phyloP scores from a whole-genome alignment of 2,329 filamentous ascomycete species.

The Colletotrichum filicis region DNA sequence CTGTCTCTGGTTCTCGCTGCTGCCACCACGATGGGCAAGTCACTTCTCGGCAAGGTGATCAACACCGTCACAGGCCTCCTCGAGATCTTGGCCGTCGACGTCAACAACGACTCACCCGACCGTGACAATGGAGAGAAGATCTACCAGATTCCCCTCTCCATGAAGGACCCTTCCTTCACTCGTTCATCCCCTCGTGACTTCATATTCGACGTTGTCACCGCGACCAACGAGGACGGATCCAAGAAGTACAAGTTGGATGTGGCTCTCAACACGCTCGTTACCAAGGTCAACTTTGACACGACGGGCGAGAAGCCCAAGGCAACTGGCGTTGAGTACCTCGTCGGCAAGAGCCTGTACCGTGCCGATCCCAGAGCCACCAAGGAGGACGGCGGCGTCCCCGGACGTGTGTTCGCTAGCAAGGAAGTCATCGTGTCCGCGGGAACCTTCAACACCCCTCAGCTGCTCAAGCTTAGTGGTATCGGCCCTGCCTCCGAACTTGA shows the following conservation, averaged over 20 bases:
- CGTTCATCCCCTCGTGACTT: slow-evolving; percentile 58
- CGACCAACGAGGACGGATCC: slow-evolving; percentile 48
- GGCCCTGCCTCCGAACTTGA: slow-evolving; percentile 54
- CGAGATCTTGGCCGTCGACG: slow-evolving; percentile 8
- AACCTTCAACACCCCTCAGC: slow-evolving; percentile 60
- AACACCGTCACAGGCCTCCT: slow-evolving; percentile 5
- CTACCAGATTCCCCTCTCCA: slow-evolving; percentile 57
- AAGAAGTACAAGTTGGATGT: slow-evolving; percentile 50
- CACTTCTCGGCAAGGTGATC: slow-evolving; percentile 1
- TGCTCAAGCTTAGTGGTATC: slow-evolving; percentile 59
- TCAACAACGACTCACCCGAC: background rate
- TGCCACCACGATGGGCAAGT: slow-evolving; percentile 19
- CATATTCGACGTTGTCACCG: slow-evolving; percentile 46
- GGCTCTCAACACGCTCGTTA: slow-evolving; percentile 48
- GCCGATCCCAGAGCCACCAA: slow-evolving; percentile 50
- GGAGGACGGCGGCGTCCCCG: slow-evolving; percentile 6
- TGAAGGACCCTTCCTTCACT: slow-evolving; percentile 52
- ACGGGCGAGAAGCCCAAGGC: slow-evolving; percentile 44
- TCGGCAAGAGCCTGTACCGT: slow-evolving; percentile 52
- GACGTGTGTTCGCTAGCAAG: slow-evolving; percentile 42
- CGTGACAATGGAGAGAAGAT: slow-evolving; percentile 3
- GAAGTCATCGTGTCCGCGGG: slow-evolving; percentile 63
- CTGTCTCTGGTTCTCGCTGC: slow-evolving; percentile 24
- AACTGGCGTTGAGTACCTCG: slow-evolving; percentile 53
- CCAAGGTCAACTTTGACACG: slow-evolving; percentile 50